A percentile compares a stretch with the other conserved stretches of the same genome.
These are phyloP conservation scores for Aspergillus hancockii DNA, from an alignment of 495 filamentous ascomycete genomes.

Conservation along the genomic window DNA sequence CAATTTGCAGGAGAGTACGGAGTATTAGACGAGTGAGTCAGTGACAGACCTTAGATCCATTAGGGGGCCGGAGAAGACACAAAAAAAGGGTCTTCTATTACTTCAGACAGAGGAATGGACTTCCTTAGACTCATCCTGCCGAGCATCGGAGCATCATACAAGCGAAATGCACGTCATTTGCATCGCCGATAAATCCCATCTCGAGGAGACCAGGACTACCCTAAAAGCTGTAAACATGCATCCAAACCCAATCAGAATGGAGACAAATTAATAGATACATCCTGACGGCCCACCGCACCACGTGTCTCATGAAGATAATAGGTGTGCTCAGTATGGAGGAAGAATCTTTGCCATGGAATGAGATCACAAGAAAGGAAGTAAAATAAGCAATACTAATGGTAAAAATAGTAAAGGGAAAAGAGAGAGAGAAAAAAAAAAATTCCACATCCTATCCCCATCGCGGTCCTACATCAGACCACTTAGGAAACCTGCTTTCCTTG, in stretches of 20 bases:
- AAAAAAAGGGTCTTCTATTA: neutral
- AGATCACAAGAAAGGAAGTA: no score
- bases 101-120: neutral
- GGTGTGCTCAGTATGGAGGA: neutral
- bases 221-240: neutral
- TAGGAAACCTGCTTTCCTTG: neutral
- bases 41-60: no score
- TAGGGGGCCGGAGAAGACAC: no score
- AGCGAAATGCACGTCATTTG: constrained; percentile 2
- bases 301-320: constrained; percentile 11
- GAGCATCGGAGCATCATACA: neutral
- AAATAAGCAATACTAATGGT: no score
- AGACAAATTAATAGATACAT: constrained; percentile 3
- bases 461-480: constrained; percentile 15
- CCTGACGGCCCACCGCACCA: constrained; percentile 6
- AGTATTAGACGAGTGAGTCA: no score
- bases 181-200: neutral
- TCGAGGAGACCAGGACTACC: neutral
- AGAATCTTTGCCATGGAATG: neutral
- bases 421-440: neutral
- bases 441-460: neutral
- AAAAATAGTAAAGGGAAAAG: no score
- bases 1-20: no score
- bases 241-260: neutral
- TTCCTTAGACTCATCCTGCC: neutral